phyloP scores from a whole-genome alignment of 2,329 filamentous ascomycete species.

The Hymenoscyphus repandus region DNA sequence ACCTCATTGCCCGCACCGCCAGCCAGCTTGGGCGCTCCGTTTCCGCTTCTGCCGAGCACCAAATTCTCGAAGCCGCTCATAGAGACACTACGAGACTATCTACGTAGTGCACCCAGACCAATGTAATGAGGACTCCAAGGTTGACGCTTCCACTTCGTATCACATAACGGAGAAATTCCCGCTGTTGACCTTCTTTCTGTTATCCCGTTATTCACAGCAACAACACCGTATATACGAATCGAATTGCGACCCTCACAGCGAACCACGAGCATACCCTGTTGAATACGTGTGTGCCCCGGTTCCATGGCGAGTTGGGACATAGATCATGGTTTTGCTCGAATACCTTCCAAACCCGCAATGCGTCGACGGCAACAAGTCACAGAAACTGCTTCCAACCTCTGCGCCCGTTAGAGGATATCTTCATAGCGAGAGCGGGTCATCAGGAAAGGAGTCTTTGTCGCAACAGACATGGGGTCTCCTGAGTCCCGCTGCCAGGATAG shows the following conservation, averaged over 20 bases:
- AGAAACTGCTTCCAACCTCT: slow-evolving; percentile 12
- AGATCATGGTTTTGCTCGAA: slow-evolving; percentile 27
- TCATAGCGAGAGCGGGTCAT: slow-evolving; percentile 9
- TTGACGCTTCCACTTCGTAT: no score
- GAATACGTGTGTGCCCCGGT: not conserved
- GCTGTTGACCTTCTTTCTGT: not conserved
- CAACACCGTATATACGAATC: not conserved
- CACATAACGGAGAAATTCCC: not conserved
- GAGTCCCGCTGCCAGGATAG: slow-evolving; percentile 22
- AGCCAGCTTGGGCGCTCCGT: no score
- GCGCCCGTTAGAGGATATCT: slow-evolving; percentile 15
- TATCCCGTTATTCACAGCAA: not conserved
- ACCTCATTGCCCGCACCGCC: no score
- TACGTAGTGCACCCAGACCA: no score
- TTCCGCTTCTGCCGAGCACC: no score
- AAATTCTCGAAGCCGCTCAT: no score
- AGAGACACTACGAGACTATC: no score
- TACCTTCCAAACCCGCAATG: slow-evolving; percentile 23
- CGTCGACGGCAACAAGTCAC: slow-evolving; percentile 13
- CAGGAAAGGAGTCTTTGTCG: slow-evolving; percentile 8
- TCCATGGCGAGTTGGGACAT: slow-evolving; percentile 18
- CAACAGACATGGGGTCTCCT: slow-evolving; percentile 20
- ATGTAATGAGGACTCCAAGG: no score
- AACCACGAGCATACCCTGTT: not conserved
- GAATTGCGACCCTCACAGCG: not conserved